phyloP scores from a whole-genome alignment of 2,329 filamentous ascomycete species.

The Calonectria fujianensis region DNA sequence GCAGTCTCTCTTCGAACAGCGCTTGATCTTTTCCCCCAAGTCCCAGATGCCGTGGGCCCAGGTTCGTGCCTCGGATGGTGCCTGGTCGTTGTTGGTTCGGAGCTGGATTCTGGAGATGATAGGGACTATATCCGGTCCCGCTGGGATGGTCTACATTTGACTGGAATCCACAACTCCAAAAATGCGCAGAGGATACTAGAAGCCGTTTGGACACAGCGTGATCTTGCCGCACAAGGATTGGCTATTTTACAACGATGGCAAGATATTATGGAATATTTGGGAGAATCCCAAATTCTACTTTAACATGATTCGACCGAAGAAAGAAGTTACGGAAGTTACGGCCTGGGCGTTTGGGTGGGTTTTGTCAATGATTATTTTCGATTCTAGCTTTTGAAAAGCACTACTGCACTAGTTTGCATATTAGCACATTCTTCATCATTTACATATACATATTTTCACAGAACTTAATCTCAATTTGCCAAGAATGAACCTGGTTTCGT shows the following conservation, averaged over 20 bases:
- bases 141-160: conserved; percentile 10
- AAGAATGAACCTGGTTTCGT: neutral
- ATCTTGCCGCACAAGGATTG: neutral
- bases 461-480: neutral
- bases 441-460: neutral
- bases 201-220: conserved; percentile 10
- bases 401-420: neutral
- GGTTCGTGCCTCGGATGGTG: conserved; percentile 16
- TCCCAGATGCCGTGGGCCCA: conserved; percentile 8
- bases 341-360: neutral
- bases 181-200: conserved; percentile 14
- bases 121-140: conserved; percentile 11
- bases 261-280: conserved; percentile 19
- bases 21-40: conserved; percentile 11
- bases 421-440: neutral
- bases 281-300: conserved; percentile 14
- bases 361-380: neutral
- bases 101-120: conserved; percentile 15
- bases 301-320: neutral
- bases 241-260: conserved; percentile 16
- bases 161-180: conserved; percentile 13
- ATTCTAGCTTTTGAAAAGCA: neutral
- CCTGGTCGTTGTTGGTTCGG: neutral
- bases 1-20: neutral
- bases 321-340: neutral